Percentiles rank a stretch among this genome's conserved stretches.
phyloP scores from a whole-genome alignment of 2,329 filamentous ascomycete species.

The Pestalotiopsis sp. region DNA sequence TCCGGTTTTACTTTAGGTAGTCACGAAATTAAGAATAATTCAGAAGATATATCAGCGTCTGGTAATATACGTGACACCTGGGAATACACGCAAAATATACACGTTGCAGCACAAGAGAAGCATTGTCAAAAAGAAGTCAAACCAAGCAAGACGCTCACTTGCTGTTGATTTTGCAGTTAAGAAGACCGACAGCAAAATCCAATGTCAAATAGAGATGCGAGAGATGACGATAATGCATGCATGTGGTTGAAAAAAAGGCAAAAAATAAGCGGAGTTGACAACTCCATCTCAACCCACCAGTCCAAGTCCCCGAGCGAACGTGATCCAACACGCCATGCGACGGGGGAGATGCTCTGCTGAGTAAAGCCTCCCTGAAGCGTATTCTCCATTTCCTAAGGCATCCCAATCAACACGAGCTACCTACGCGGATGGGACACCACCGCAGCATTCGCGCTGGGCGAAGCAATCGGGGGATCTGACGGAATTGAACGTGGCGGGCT shows the following conservation, averaged over 20 bases:
- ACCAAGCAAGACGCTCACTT: background rate
- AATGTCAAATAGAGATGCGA: too few species aligned
- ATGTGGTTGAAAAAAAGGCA: conserved; percentile 14
- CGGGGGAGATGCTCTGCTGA: conserved; percentile 74
- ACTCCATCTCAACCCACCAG: conserved; percentile 57
- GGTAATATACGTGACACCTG: background rate
- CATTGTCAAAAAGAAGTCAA: too few species aligned
- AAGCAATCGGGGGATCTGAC: conserved; percentile 53
- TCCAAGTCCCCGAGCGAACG: conserved; percentile 64
- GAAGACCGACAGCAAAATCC: background rate
- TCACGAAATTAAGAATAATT: background rate
- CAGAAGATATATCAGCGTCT: background rate
- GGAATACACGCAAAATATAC: background rate
- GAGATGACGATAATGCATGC: too few species aligned
- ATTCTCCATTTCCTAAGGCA: conserved; percentile 69
- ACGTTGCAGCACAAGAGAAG: background rate
- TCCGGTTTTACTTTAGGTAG: background rate
- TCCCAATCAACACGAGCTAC: conserved; percentile 67
- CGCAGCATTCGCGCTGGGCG: conserved; percentile 72
- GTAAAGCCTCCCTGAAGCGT: conserved; percentile 73
- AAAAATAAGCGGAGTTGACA: conserved; percentile 48
- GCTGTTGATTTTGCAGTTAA: background rate
- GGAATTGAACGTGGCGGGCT: conserved; percentile 52
- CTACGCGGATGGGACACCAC: conserved; percentile 67
- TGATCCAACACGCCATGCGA: conserved; percentile 72